phyloP scores from a whole-genome alignment of 139 green algal species.

The Edaphochlamys debaryana region DNA sequence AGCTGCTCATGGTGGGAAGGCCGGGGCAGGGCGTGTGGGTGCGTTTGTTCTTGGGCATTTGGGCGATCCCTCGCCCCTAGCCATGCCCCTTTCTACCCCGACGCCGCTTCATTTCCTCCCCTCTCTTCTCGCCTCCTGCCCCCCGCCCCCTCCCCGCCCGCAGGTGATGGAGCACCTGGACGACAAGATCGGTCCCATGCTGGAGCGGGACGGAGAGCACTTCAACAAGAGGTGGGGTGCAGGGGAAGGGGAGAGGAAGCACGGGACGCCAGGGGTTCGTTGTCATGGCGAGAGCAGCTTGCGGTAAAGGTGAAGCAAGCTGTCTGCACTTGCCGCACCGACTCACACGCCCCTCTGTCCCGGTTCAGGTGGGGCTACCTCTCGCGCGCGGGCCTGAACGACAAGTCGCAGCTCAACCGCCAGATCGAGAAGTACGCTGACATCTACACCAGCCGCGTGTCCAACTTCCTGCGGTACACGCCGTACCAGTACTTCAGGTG shows the following conservation, averaged over 20 bases:
- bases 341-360: no score
- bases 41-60: no score
- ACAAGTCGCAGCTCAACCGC: slow-evolving; percentile 92
- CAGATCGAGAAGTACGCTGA: slow-evolving; percentile 98
- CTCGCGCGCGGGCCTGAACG: slow-evolving; percentile 91
- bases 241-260: not conserved
- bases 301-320: no score
- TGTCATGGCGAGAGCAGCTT: no score
- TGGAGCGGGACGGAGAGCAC: slow-evolving; percentile 83
- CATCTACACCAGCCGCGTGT: slow-evolving; percentile 91
- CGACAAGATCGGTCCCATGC: slow-evolving; percentile 82
- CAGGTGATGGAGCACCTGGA: slow-evolving; percentile 88
- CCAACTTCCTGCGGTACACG: slow-evolving; percentile 96
- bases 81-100: no score
- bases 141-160: no score
- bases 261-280: no score
- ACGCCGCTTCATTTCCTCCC: no score
- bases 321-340: no score
- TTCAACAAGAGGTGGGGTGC: slow-evolving; percentile 80
- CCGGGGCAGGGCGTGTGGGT: no score
- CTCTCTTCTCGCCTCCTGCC: no score
- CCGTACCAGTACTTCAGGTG: slow-evolving; percentile 86
- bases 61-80: no score
- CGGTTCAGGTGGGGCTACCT: slow-evolving; percentile 97
- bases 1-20: not conserved